Base-by-base conservation (phyloP, 2,329 filamentous ascomycete species). In the Aspergillus pseudoglaucus region DNA sequence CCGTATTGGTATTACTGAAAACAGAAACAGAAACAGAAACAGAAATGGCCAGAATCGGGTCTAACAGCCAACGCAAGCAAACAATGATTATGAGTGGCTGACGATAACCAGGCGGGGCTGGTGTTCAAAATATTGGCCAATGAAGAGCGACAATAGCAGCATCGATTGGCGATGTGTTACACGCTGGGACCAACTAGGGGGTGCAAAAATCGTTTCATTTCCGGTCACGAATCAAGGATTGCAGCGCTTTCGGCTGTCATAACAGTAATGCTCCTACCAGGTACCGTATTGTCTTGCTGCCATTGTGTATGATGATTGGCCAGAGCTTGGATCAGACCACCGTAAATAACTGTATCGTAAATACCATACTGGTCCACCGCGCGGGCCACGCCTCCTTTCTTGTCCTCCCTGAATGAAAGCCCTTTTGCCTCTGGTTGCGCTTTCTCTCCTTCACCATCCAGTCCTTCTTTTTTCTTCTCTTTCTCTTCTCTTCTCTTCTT, bases 401-500 rank as follows among this genome's bases (percentile, higher is more conserved):
- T 54, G 25, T 54, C 54, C 55, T 57, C 60, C 53, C 55, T 58
- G 47, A 55, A 56, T 58, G 46, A 56, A 56, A 50, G 46, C 47
- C 15, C 39, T 52, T 53, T 52, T 51, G 46, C 52, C 52, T 53
- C 47, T 54, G 44, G 50, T 50, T 53, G 35, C 55, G 42, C 44
- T 51, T 47, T 49, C 45, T 44, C 30, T 15, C 17, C 39, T 20
- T 47, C 49, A 48, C 33, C 37, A 48, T 47, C 47, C 52, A 52
- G 44, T 56, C 53, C 45, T 48, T 58, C 54, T 46, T 54, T 51
- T 42, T 47, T 42, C 42, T 53, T 57, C 66, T 66, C 62, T 68
- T 64, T 63, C 62, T 57, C 67, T 63, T 63, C 54, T 54, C 55
- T 49, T 56, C 54, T 53, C 61, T 59, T 57, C 59, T 59, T 53